Conservation (phyloP, 179 eudicot genomes). For the Beta corolliflora region DNA sequence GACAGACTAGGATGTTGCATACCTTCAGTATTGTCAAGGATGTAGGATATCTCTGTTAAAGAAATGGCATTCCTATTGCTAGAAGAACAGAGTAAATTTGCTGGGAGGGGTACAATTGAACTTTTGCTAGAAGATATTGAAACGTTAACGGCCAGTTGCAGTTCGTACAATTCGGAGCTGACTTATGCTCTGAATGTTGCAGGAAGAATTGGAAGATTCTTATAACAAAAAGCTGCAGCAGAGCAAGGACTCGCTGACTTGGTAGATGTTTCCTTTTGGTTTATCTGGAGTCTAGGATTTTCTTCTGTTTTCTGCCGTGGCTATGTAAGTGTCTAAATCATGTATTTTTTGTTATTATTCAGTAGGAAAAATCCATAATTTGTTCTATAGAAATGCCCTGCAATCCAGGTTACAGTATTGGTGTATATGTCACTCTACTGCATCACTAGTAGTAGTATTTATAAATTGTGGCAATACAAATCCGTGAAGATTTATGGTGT, state of each 20-base stretch:
- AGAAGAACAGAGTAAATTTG: not conserved
- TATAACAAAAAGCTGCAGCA: constrained; percentile 51
- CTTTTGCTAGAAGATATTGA: not conserved
- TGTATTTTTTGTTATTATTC: constrained; percentile 11
- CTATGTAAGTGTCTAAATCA: constrained; percentile 16
- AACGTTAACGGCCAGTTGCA: not conserved
- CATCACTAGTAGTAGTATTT: not conserved
- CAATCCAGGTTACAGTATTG: not conserved
- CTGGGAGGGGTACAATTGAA: not conserved
- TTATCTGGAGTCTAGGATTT: constrained; percentile 1
- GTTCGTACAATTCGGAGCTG: not conserved
- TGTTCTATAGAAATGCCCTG: constrained; percentile 9
- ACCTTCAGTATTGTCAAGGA: not conserved
- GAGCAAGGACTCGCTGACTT: constrained; percentile 47
- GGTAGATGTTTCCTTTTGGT: constrained; percentile 39
- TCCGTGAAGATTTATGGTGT: not conserved
- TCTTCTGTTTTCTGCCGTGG: not conserved
- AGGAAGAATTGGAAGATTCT: constrained; percentile 46
- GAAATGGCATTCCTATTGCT: not conserved
- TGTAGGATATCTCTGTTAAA: no score
- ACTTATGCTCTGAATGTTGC: constrained; percentile 18
- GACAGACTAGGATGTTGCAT: not conserved
- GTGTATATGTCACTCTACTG: not conserved
- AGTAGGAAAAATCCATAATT: not conserved
- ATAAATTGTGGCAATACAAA: not conserved